These are phyloP conservation scores for Trichoderma gamsii DNA, from an alignment of 495 filamentous ascomycete genomes.

Conservation along the genomic window DNA sequence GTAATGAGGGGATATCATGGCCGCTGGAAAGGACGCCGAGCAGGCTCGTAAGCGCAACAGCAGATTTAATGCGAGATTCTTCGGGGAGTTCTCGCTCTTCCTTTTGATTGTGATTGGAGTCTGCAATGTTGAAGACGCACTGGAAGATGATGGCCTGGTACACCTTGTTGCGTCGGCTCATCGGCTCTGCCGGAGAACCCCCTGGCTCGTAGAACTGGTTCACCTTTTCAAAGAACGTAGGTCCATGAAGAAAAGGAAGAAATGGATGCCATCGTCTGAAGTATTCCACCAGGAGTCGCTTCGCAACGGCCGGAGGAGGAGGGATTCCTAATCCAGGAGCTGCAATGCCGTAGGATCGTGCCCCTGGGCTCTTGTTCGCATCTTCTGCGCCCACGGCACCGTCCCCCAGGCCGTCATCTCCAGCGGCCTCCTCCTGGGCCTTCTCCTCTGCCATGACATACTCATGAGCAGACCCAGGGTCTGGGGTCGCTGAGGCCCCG, in stretches of 20 bases:
- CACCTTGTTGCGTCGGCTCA: slow-evolving; percentile 6
- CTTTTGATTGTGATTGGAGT: slow-evolving; percentile 9
- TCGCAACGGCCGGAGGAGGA: neutral
- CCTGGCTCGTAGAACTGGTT: slow-evolving; percentile 3
- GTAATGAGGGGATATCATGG: slow-evolving; percentile 4
- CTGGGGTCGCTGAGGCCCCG: neutral
- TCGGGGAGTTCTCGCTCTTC: neutral
- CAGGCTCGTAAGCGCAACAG: slow-evolving; percentile 1
- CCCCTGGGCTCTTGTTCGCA: slow-evolving; percentile 8
- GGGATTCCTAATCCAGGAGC: slow-evolving; percentile 1
- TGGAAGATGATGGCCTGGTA: slow-evolving; percentile 14
- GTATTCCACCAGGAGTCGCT: slow-evolving; percentile 4
- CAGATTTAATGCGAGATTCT: slow-evolving; percentile 4
- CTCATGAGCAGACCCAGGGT: slow-evolving; percentile 1
- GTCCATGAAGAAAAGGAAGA: neutral
- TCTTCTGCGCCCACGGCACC: slow-evolving; percentile 5
- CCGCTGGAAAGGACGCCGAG: neutral
- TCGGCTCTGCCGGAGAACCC: slow-evolving; percentile 9
- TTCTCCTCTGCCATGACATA: slow-evolving; percentile 12
- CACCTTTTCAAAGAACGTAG: slow-evolving; percentile 11
- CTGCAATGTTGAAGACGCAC: slow-evolving; percentile 9
- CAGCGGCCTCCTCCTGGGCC: slow-evolving; percentile 4
- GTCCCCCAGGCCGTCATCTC: neutral
- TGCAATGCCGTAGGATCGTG: neutral
- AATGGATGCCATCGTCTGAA: slow-evolving; percentile 9